Conservation (phyloP, 2,329 filamentous ascomycete genomes). For the Lecanoromycetidae sp. region DNA sequence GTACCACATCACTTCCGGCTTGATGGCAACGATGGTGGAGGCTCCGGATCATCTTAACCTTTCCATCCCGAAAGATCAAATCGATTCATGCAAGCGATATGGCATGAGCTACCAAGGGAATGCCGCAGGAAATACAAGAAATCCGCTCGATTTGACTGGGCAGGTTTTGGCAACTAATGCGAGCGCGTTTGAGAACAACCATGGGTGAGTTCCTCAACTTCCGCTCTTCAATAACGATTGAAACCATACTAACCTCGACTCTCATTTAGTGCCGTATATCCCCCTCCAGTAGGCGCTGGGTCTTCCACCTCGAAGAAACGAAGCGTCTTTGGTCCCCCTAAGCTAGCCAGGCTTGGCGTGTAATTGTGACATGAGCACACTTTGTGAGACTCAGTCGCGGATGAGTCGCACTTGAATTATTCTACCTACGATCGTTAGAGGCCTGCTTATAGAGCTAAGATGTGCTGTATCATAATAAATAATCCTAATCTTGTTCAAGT, state of each 20-base stretch:
- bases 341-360: not conserved
- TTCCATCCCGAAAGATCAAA: not conserved
- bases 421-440: no score
- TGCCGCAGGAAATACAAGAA: slow-evolving; percentile 3
- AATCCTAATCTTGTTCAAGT: no score
- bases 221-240: no score
- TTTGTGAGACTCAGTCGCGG: no score
- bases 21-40: slow-evolving; percentile 42
- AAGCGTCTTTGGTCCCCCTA: not conserved
- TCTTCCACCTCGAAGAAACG: slow-evolving; percentile 9
- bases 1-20: slow-evolving; percentile 42
- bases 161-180: not conserved
- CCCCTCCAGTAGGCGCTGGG: slow-evolving; percentile 2
- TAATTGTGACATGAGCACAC: not conserved
- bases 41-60: slow-evolving; percentile 24
- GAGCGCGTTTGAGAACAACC: not conserved
- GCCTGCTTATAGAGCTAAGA: no score
- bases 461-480: no score
- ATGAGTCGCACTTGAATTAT: no score
- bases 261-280: not conserved
- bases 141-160: slow-evolving; percentile 5
- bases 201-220: slow-evolving; percentile 13
- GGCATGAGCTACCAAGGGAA: slow-evolving; percentile 4
- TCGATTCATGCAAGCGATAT: slow-evolving; percentile 9
- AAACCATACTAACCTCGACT: no score